Conservation (phyloP, 148 eudicot genomes). For the Fagopyrum homotropicum region DNA sequence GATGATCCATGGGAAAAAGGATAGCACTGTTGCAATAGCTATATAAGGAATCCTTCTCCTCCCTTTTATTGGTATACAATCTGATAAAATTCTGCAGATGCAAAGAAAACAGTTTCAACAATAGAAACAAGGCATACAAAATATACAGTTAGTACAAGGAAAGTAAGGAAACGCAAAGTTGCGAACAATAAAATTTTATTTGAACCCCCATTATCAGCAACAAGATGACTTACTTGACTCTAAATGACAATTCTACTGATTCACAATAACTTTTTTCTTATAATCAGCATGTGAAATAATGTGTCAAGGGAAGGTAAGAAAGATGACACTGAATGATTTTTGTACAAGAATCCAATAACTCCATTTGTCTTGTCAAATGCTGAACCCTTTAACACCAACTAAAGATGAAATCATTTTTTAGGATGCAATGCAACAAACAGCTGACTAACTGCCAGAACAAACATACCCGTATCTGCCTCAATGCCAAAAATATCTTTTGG, state of each 20-base stretch:
- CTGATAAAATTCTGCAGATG: slow-evolving; percentile 78
- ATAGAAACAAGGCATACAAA: background rate
- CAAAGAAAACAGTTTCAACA: slow-evolving; percentile 13
- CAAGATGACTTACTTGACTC: slow-evolving; percentile 4
- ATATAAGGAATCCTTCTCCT: slow-evolving; percentile 82
- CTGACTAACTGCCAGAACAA: background rate
- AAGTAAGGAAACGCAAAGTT: background rate
- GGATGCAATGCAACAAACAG: slow-evolving; percentile 3
- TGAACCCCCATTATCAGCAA: background rate
- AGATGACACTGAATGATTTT: background rate
- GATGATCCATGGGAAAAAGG: slow-evolving; percentile 75
- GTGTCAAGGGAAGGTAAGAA: background rate
- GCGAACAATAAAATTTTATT: background rate
- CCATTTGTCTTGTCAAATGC: background rate
- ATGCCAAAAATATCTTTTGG: background rate
- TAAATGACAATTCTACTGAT: background rate
- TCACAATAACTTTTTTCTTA: background rate
- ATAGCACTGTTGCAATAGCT: slow-evolving; percentile 65
- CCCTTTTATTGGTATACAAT: slow-evolving; percentile 82
- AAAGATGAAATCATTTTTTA: background rate
- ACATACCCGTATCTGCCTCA: no score
- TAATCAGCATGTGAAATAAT: background rate
- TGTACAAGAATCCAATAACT: background rate
- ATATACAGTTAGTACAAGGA: background rate
- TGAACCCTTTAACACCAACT: background rate